Base-by-base conservation (phyloP, 1,139 yeast species). In the Suhomyces kunorum region DNA sequence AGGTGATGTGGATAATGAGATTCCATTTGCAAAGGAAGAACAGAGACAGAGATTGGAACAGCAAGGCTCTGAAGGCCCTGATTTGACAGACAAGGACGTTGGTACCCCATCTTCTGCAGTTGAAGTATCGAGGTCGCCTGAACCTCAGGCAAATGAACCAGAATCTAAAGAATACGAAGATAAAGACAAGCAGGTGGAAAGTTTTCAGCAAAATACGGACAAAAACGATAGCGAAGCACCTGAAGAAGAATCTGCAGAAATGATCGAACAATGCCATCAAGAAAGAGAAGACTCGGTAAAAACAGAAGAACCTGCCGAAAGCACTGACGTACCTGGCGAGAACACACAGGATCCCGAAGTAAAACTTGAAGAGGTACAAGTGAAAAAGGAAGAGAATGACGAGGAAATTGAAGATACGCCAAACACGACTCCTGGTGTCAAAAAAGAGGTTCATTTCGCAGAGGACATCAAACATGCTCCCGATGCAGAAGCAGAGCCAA, bases 1-100 rank as follows among this genome's bases (percentile, higher is more conserved):
- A 9, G 76, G 76, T 18, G 68, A 61, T 32, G 53, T 70, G 6
- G 74, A 71, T 48, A 54, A 54, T 23, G 62, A 60, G 7, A 57
- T 70, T 32, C 76, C 76, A 2, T 59, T 50, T 27, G 59, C 58
- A n/a, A 59, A 56, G 42, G 58, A 53, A 28, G 63, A 66, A 39
- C 61, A 52, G 26, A 48, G 46, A 32, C 46, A 49, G 34, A 40
- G 49, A 27, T 28, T 29, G 12, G 35, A 44, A 22, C 48, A 40
- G 38, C 28, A 32, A 36, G 18, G 29, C 17, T 13, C 19, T 16
- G 40, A 44, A 23, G 34, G 35, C 5, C 24, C 8, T 9, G 11
- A 20, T 20, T 9, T 20, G 11, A 20, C 24, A 7, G 24, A 9
- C 8, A 20, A 20, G 23, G 9, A 11, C 23, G 9, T 8, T 20